Conservation (phyloP, 2,329 filamentous ascomycete genomes). For the Trichoderma gracile region DNA sequence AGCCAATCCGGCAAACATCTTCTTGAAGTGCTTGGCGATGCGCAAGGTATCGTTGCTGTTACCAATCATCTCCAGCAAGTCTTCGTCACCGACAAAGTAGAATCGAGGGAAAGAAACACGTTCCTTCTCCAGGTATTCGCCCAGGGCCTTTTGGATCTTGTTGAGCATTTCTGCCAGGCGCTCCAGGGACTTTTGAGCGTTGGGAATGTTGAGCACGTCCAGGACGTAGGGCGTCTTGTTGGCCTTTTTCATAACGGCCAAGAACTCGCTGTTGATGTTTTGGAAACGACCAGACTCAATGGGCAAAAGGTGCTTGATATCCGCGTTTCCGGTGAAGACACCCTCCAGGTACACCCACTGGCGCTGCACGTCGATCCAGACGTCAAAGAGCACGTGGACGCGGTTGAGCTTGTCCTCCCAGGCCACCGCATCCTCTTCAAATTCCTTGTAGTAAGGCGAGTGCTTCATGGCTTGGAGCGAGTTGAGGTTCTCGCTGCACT, state of each 20-base stretch:
- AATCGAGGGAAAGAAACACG: conserved; percentile 96
- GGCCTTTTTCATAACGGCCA: conserved; percentile 99
- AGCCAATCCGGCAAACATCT: conserved; percentile 98
- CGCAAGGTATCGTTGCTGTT: conserved; percentile 97
- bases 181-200: conserved; percentile 93
- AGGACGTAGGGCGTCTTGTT: conserved; percentile 94
- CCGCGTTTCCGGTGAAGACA: conserved; percentile 96
- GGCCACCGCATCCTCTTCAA: conserved; percentile 91
- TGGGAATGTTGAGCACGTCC: conserved; percentile 92
- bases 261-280: conserved; percentile 99
- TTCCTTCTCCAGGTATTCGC: conserved; percentile 97
- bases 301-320: conserved; percentile 96
- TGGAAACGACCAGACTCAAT: conserved; percentile 96
- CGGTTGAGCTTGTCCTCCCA: conserved; percentile 99
- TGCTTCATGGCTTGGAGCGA: conserved; percentile 98
- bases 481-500: conserved; percentile 97
- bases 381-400: conserved; percentile 95
- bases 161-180: conserved; percentile 94
- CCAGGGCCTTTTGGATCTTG: conserved; percentile 98
- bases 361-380: conserved; percentile 99
- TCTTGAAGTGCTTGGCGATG: conserved; percentile 98
- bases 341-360: conserved; percentile 99
- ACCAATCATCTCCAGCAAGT: conserved; percentile 97
- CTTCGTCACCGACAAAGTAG: conserved; percentile 99
- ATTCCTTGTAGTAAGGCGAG: conserved; percentile 98